Base-by-base conservation (phyloP, 257 asterid genomes). In the Thymus quinquecostatus region DNA sequence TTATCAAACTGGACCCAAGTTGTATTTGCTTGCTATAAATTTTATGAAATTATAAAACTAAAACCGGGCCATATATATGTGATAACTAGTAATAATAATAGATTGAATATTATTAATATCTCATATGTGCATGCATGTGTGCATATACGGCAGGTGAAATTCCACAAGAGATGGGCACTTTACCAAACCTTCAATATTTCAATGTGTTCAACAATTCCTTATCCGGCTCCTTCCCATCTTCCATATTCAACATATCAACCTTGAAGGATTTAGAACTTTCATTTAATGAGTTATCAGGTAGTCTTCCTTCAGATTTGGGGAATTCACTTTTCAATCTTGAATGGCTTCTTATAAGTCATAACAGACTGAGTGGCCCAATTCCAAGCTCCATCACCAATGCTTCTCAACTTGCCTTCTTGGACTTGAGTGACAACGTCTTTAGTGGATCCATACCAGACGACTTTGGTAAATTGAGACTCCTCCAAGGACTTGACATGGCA, bases 331-430 rank as follows among this genome's bases (percentile, higher is more conserved):
- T 3, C 68, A 62, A 62, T 62, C 36, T 40, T 1, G 36, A 62
- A 3, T 0, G 1, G 21, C 68, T 62, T 41, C 0, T 3, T 14
- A 2, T 62, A 11, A 0, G 0, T 3, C 0, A 0, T 0, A 62
- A 62, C 51, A 62, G 8, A 9, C 50, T 62, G 9, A 41, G 4
- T 21, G 68, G 68, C 68, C 68, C 36, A 21, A 40, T 62, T 9
- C 68, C 68, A 8, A 9, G 0, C 14, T 14, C 53, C 2, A 62
- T 62, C 53, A 27, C 36, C 36, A 62, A 62, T 62, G 68, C 21
- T 41, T 62, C 68, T 40, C 41, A 62, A 21, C 68, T 62, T 21
- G 21, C 68, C 10, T 0, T 1, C 2, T 14, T 62, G 4, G 51
- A 9, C 14, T 14, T 62, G 9, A 1, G 4, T 8, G 1, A 0